phyloP scores from a whole-genome alignment of 176 grass and related monocot genomes.

The Musa troglodytarum region DNA sequence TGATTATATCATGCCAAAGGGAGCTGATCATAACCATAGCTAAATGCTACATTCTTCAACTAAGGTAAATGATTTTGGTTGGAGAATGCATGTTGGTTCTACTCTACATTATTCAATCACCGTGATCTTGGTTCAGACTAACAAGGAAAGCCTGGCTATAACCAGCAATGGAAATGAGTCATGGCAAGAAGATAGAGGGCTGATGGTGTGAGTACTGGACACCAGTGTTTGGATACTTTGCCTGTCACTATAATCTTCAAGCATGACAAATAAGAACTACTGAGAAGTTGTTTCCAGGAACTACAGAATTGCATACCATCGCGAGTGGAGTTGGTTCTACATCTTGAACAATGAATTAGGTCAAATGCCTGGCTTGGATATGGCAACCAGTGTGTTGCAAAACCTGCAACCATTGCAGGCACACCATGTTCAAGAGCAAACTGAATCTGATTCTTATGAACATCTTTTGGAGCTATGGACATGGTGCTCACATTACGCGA shows the following conservation, averaged over 20 bases:
- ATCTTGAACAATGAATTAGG: conserved; percentile 48
- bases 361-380: conserved; percentile 52
- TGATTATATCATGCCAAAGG: no score
- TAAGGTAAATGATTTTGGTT: no score
- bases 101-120: no score
- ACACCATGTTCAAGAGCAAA: conserved; percentile 48
- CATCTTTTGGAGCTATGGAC: conserved; percentile 46
- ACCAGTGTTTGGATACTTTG: not conserved
- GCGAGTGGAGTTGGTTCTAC: conserved; percentile 44
- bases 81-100: no score
- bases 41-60: no score
- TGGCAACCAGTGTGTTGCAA: conserved; percentile 34
- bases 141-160: no score
- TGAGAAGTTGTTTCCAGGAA: not conserved
- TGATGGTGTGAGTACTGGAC: not conserved
- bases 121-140: no score
- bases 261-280: not conserved
- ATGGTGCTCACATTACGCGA: conserved; percentile 32
- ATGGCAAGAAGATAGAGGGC: not conserved
- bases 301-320: conserved; percentile 26
- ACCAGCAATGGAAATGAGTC: no score
- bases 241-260: not conserved
- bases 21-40: no score
- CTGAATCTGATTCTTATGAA: conserved; percentile 56
- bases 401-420: conserved; percentile 43